Conservation (phyloP, 805 yeast species). For the Lipomyces yamanashiensis region DNA sequence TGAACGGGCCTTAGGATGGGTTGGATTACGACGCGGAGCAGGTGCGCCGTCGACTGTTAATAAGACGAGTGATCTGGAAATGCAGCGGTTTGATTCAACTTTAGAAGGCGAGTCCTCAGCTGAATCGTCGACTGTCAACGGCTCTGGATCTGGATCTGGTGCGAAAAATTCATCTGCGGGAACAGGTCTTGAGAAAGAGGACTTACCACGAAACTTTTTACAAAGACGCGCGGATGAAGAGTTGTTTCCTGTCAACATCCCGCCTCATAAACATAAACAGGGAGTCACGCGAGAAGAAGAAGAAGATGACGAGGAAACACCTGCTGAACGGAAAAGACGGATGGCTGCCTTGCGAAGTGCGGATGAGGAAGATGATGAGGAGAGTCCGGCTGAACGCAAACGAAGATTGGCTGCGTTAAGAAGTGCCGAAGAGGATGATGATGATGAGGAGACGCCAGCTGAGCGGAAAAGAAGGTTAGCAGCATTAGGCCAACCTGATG, state of each 20-base stretch:
- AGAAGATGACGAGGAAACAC: slow-evolving; percentile 40
- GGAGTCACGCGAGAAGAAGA: slow-evolving; percentile 21
- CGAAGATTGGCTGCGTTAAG: slow-evolving; percentile 38
- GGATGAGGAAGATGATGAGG: slow-evolving; percentile 40
- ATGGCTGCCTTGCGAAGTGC: slow-evolving; percentile 37
- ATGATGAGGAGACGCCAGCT: slow-evolving; percentile 26
- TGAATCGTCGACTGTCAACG: slow-evolving; percentile 8
- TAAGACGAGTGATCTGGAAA: slow-evolving; percentile 23
- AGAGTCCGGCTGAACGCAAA: slow-evolving; percentile 16
- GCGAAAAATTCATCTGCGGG: too few species aligned
- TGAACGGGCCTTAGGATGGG: slow-evolving; percentile 57
- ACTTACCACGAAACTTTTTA: slow-evolving; percentile 31
- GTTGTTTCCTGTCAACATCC: slow-evolving; percentile 35
- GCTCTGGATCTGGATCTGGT: slow-evolving; percentile 9
- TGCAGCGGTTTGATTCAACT: slow-evolving; percentile 23
- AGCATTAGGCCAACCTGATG: too few species aligned
- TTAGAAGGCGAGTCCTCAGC: slow-evolving; percentile 7
- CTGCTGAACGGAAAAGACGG: slow-evolving; percentile 31
- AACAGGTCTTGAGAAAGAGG: slow-evolving; percentile 34
- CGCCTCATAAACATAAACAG: slow-evolving; percentile 6
- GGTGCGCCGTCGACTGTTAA: background rate
- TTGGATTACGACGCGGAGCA: slow-evolving; percentile 53
- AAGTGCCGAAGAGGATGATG: slow-evolving; percentile 32
- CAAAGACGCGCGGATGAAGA: slow-evolving; percentile 39
- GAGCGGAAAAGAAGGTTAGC: slow-evolving; percentile 3